These are phyloP conservation scores for Crithidia brevicula DNA, from an alignment of 208 protist species.

Conservation along the genomic window DNA sequence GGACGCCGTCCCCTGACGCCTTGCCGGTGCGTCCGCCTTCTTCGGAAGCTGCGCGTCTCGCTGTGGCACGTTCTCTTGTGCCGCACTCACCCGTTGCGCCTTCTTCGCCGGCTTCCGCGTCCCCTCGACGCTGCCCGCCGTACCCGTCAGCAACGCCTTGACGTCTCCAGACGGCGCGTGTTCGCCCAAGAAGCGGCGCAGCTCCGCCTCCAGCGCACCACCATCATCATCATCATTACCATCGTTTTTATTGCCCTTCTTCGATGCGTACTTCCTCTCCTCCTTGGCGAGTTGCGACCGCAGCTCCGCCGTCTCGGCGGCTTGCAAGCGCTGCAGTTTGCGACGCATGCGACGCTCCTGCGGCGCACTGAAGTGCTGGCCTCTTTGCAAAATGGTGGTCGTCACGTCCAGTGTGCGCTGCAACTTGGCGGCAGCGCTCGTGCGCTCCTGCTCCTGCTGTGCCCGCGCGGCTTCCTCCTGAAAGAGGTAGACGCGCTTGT, in stretches of 20 bases:
- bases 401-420: constrained; percentile 18
- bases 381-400: constrained; percentile 8
- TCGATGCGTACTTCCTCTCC: constrained; percentile 9
- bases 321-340: constrained; percentile 27
- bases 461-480: constrained; percentile 14
- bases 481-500: constrained; percentile 29
- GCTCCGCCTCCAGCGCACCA: constrained; percentile 46
- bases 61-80: too few relatives aligned
- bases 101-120: background rate
- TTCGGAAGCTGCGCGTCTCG: too few relatives aligned
- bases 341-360: constrained; percentile 34
- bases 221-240: too few relatives aligned
- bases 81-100: too few relatives aligned
- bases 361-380: constrained; percentile 23
- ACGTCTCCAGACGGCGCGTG: constrained; percentile 29
- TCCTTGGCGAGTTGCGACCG: constrained; percentile 8
- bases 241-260: background rate
- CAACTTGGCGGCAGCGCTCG: constrained; percentile 30
- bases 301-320: constrained; percentile 24
- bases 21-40: too few relatives aligned
- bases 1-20: background rate
- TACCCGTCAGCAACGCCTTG: constrained; percentile 16
- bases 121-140: background rate
- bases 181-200: constrained; percentile 64
- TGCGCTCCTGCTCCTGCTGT: constrained; percentile 14